Percentiles rank a stretch among this genome's conserved stretches.
Conservation (phyloP, 305 asterid genomes). For the Ilex paraguariensis region DNA sequence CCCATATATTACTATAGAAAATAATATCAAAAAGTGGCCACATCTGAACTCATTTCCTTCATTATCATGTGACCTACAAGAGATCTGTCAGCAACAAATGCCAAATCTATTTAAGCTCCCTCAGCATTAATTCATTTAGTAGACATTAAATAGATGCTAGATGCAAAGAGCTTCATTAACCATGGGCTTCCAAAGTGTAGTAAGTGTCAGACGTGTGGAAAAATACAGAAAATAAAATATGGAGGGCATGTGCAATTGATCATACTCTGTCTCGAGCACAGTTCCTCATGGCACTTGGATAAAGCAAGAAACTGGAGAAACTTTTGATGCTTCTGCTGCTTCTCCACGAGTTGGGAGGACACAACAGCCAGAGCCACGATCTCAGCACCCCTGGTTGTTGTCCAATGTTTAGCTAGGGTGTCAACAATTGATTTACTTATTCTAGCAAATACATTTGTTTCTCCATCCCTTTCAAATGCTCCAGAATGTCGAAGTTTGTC, state of each 20-base stretch:
- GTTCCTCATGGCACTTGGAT: conserved; percentile 93
- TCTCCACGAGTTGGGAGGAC: conserved; percentile 76
- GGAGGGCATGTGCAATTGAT: conserved; percentile 15
- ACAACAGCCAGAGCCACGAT: conserved; percentile 64
- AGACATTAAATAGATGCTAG: too few species aligned
- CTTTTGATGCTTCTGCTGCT: conserved; percentile 80
- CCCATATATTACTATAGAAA: not conserved
- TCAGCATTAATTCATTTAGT: too few species aligned
- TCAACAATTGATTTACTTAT: conserved; percentile 90
- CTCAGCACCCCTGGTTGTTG: conserved; percentile 91
- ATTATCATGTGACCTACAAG: not conserved
- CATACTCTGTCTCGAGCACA: conserved; percentile 82
- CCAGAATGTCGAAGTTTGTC: conserved; percentile 62
- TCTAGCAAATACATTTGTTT: conserved; percentile 70
- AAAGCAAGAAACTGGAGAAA: conserved; percentile 94
- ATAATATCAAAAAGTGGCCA: not conserved
- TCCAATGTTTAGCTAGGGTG: conserved; percentile 97
- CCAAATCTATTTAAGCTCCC: too few species aligned
- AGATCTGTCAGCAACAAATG: too few species aligned
- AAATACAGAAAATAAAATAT: conserved; percentile 1
- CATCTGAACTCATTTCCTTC: not conserved
- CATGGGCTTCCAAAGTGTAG: too few species aligned
- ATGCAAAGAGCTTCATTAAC: too few species aligned
- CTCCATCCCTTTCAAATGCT: conserved; percentile 95
- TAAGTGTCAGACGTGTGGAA: too few species aligned